These are phyloP conservation scores for Clitoria ternatea DNA, from an alignment of 306 rosid genomes.

Conservation along the genomic window DNA sequence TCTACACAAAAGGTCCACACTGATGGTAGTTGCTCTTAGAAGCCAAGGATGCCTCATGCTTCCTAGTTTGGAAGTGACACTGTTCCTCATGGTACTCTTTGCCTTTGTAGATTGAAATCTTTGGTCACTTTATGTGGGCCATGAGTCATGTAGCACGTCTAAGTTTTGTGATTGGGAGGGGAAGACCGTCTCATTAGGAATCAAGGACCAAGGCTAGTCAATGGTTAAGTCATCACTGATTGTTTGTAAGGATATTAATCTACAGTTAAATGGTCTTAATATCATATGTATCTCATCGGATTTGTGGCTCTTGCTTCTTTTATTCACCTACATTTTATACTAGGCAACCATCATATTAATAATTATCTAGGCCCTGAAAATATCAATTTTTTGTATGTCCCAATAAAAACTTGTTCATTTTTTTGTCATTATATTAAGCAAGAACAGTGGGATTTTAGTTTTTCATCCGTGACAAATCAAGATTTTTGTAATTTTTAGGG, in stretches of 20 bases:
- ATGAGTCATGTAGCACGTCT: conserved; percentile 7
- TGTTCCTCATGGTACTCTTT: conserved; percentile 11
- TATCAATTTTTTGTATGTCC: too few relatives aligned
- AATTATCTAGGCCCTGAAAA: too few relatives aligned
- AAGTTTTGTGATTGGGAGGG: conserved; percentile 34
- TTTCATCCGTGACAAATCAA: too few relatives aligned
- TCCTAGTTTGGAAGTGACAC: conserved; percentile 19
- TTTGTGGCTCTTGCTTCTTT: background rate
- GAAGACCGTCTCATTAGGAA: conserved; percentile 9
- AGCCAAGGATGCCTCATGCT: conserved; percentile 12
- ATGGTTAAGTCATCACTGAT: background rate
- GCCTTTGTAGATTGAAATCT: conserved; percentile 28
- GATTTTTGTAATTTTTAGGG: too few relatives aligned
- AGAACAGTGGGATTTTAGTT: too few relatives aligned
- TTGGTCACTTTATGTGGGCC: conserved; percentile 23
- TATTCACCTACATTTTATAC: background rate
- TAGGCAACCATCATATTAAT: too few relatives aligned
- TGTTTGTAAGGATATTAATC: background rate
- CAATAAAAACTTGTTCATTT: too few relatives aligned
- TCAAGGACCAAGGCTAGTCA: conserved; percentile 5
- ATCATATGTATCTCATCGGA: background rate
- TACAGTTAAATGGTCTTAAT: conserved; percentile 9
- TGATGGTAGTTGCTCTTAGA: background rate
- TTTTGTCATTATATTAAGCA: too few relatives aligned
- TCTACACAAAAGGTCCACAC: background rate